phyloP scores from a whole-genome alignment of 2,329 filamentous ascomycete genomes.

The Diaporthe helianthi region DNA sequence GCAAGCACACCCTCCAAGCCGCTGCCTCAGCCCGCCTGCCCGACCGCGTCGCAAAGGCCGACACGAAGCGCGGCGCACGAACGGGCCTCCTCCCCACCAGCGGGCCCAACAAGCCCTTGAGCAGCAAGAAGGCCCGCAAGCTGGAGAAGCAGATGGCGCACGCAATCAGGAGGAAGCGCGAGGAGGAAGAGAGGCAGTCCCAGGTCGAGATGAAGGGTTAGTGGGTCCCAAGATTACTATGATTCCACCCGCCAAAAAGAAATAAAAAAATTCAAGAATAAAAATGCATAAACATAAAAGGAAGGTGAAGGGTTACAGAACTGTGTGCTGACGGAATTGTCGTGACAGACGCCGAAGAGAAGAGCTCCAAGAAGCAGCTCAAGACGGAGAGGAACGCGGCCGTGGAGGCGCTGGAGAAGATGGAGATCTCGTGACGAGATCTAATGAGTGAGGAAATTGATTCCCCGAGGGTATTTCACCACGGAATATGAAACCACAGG shows the following conservation, averaged over 20 bases:
- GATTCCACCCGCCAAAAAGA: too few relatives aligned
- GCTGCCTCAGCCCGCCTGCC: constrained; percentile 41
- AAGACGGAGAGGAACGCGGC: constrained; percentile 32
- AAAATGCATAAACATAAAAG: too few relatives aligned
- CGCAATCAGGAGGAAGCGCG: constrained; percentile 60
- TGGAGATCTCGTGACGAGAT: constrained; percentile 35
- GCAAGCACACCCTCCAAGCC: constrained; percentile 53
- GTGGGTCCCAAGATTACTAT: background rate
- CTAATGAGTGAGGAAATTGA: constrained; percentile 8
- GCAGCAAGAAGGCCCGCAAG: constrained; percentile 64
- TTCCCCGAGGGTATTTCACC: background rate
- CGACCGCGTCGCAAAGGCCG: constrained; percentile 42
- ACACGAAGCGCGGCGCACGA: constrained; percentile 57
- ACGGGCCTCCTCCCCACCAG: constrained; percentile 62
- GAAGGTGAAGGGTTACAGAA: background rate
- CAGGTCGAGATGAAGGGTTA: constrained; percentile 33
- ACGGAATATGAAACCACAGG: background rate
- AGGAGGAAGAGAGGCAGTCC: constrained; percentile 46
- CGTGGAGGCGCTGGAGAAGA: constrained; percentile 33
- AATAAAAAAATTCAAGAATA: too few relatives aligned
- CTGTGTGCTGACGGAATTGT: background rate
- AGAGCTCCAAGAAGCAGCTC: constrained; percentile 33
- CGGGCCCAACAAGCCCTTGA: constrained; percentile 58
- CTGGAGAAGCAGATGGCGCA: constrained; percentile 60
- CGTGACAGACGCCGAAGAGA: constrained; percentile 24